Percentiles rank a stretch among this genome's conserved stretches.
Conservation (phyloP, 2,329 filamentous ascomycete species). For the Pyrenochaeta sp. region DNA sequence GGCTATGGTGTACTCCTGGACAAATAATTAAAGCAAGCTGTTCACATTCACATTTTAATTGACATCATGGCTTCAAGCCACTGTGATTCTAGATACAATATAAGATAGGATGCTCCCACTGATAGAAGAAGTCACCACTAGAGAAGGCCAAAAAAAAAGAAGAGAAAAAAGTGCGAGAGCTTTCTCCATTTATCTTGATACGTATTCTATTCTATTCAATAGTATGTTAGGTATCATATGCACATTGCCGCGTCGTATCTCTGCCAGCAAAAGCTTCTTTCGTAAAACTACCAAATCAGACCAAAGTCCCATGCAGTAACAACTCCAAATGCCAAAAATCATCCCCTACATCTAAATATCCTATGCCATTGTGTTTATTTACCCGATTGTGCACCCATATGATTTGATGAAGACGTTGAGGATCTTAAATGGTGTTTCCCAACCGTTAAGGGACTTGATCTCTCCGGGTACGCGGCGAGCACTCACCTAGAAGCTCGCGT, state of each 20-base stretch:
- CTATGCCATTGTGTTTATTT: too few species aligned
- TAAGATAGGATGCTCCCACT: too few species aligned
- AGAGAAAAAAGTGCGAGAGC: neutral
- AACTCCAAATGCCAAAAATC: neutral
- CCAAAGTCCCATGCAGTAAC: neutral
- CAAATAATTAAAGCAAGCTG: too few species aligned
- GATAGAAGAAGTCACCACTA: neutral
- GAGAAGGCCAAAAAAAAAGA: neutral
- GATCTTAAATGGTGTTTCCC: too few species aligned
- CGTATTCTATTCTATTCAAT: neutral
- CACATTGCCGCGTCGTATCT: constrained; percentile 11
- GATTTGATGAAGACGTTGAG: too few species aligned
- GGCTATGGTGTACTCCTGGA: too few species aligned
- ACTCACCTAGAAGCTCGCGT: constrained; percentile 19
- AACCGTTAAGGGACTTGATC: too few species aligned
- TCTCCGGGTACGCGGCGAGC: neutral
- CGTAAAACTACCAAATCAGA: constrained; percentile 2
- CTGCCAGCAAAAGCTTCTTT: constrained; percentile 10
- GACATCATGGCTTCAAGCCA: neutral
- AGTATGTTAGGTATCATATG: constrained; percentile 17
- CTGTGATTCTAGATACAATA: neutral
- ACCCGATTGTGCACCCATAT: too few species aligned
- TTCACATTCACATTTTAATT: too few species aligned
- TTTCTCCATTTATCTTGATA: neutral
- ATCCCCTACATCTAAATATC: neutral